A percentile compares a stretch with the other conserved stretches of the same genome.
These are phyloP conservation scores for carrot (Daucus carota) DNA, from an alignment of 129 eudicot species.

Conservation along the genomic window DH1_v3.0 NC_030381.2:21435501-21436000, in stretches of 20 bases:
- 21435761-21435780: background rate
- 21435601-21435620: constrained; percentile 77
- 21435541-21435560: constrained; percentile 96
- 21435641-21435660: constrained; percentile 86
- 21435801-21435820: no score
- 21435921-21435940: constrained; percentile 81
- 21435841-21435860: no score
- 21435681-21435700: constrained; percentile 92
- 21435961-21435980: constrained; percentile 59
- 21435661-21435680: constrained; percentile 90
- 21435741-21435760: constrained; percentile 93
- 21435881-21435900: no score
- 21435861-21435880: no score
- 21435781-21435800: no score
- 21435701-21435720: constrained; percentile 94
- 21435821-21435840: no score
- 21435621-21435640: constrained; percentile 97
- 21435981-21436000: constrained; percentile 83
- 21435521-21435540: constrained; percentile 85
- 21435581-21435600: constrained; percentile 92
- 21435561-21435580: constrained; percentile 82
- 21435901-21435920: no score
- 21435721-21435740: constrained; percentile 94
- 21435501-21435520: constrained; percentile 95
- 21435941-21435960: constrained; percentile 78